Conservation (phyloP, 2,329 filamentous ascomycete species). For the Colletotrichum incanum region DNA sequence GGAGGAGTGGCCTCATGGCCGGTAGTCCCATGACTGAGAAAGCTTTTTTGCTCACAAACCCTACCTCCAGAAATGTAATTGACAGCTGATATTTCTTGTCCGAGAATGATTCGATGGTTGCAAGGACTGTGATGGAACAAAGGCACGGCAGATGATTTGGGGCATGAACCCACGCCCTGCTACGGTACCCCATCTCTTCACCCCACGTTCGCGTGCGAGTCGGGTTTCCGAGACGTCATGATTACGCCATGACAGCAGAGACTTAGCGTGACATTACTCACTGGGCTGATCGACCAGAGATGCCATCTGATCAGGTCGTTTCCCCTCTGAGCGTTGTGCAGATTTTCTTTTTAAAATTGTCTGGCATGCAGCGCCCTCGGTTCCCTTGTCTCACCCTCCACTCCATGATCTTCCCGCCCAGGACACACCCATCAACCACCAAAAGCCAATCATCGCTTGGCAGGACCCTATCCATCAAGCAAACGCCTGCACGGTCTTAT, state of each 20-base stretch:
- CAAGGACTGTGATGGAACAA: neutral
- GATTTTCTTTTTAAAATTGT: neutral
- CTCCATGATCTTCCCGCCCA: neutral
- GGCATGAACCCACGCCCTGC: neutral
- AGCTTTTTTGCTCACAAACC: neutral
- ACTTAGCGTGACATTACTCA: neutral
- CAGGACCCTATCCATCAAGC: neutral
- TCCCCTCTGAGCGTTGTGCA: neutral
- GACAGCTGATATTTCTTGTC: neutral
- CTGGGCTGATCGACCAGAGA: neutral
- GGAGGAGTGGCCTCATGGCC: slow-evolving; percentile 49
- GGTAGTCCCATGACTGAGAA: slow-evolving; percentile 28
- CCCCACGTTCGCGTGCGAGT: slow-evolving; percentile 4
- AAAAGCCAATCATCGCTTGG: neutral
- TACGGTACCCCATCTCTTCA: neutral
- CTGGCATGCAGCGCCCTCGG: neutral
- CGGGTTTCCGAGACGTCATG: slow-evolving; percentile 30
- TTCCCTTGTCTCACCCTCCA: neutral
- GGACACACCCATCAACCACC: neutral
- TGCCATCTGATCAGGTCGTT: neutral
- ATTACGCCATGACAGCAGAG: slow-evolving; percentile 33
- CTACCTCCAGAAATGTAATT: neutral
- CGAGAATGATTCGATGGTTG: neutral
- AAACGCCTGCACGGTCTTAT: neutral
- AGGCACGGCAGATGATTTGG: neutral